phyloP scores from a whole-genome alignment of 2,329 filamentous ascomycete genomes.

The Plectosphaerella cucumerina region DNA sequence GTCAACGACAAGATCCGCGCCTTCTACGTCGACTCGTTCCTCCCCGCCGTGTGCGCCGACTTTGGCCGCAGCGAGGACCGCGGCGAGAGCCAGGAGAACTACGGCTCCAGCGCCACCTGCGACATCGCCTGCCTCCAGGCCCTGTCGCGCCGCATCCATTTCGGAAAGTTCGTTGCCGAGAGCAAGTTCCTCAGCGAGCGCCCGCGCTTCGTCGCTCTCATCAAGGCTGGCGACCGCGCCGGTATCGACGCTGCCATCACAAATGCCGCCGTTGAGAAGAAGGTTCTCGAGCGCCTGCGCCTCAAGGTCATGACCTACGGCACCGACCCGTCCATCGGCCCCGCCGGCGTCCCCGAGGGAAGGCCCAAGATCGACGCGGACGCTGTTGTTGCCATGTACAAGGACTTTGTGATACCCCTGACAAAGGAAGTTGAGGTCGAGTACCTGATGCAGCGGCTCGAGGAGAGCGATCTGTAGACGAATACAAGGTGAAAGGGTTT shows the following conservation, averaged over 20 bases:
- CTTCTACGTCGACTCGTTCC: conserved; percentile 77
- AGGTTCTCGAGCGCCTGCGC: conserved; percentile 80
- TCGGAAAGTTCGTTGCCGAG: conserved; percentile 98
- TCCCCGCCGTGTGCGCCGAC: conserved; percentile 78
- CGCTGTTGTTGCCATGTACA: conserved; percentile 86
- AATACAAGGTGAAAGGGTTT: neutral
- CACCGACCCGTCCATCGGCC: conserved; percentile 70
- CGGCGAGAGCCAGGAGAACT: conserved; percentile 87
- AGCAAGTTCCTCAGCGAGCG: conserved; percentile 85
- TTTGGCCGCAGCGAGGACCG: conserved; percentile 69
- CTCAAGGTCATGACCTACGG: conserved; percentile 94
- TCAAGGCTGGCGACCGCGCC: conserved; percentile 72
- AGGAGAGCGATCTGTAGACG: conserved; percentile 23
- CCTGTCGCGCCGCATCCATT: conserved; percentile 86
- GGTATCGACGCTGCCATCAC: conserved; percentile 91
- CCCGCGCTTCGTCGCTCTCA: conserved; percentile 76
- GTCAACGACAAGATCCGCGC: conserved; percentile 84
- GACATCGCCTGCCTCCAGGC: conserved; percentile 90
- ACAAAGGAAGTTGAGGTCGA: conserved; percentile 99
- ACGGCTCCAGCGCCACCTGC: conserved; percentile 85
- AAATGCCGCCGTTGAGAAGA: conserved; percentile 78
- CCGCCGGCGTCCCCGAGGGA: conserved; percentile 40
- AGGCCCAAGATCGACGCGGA: conserved; percentile 84
- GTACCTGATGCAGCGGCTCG: conserved; percentile 90
- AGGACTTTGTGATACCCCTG: conserved; percentile 88